Conservation (phyloP, 805 yeast genomes). For the Kluyveromyces wickerhamii region DNA sequence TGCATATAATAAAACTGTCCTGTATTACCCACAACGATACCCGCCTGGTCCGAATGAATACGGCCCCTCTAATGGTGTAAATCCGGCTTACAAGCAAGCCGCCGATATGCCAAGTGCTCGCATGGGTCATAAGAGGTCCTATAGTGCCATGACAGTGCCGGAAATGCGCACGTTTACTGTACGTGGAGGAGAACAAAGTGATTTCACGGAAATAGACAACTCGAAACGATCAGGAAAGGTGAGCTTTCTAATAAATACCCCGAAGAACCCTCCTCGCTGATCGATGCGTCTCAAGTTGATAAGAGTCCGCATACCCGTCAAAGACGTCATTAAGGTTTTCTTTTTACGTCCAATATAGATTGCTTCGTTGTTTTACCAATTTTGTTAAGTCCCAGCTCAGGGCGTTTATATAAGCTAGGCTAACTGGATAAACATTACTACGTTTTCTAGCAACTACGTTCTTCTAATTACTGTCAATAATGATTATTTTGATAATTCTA, state of each 20-base stretch:
- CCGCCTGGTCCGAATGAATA: neutral
- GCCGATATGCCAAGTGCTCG: neutral
- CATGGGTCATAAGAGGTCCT: conserved; percentile 22
- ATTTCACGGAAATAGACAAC: conserved; percentile 8
- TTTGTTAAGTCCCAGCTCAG: too few species aligned
- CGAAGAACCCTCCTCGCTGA: conserved; percentile 26
- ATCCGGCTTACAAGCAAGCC: neutral
- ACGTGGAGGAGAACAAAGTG: neutral
- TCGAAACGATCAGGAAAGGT: conserved; percentile 20
- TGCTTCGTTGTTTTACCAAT: too few species aligned
- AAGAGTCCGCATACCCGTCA: too few species aligned
- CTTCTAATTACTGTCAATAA: too few species aligned
- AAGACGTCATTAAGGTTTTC: too few species aligned
- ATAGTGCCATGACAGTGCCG: conserved; percentile 17
- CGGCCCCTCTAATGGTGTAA: neutral
- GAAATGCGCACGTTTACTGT: conserved; percentile 6
- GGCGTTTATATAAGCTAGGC: too few species aligned
- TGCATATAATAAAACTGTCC: neutral
- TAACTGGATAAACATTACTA: too few species aligned
- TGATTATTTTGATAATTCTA: too few species aligned
- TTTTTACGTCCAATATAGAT: too few species aligned
- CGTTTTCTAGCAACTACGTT: too few species aligned
- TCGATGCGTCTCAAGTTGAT: too few species aligned
- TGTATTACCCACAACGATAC: conserved; percentile 1
- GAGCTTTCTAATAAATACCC: conserved; percentile 27